These are phyloP conservation scores for Brassica cretica DNA, from an alignment of 345 rosid genomes.

Conservation along the genomic window DNA sequence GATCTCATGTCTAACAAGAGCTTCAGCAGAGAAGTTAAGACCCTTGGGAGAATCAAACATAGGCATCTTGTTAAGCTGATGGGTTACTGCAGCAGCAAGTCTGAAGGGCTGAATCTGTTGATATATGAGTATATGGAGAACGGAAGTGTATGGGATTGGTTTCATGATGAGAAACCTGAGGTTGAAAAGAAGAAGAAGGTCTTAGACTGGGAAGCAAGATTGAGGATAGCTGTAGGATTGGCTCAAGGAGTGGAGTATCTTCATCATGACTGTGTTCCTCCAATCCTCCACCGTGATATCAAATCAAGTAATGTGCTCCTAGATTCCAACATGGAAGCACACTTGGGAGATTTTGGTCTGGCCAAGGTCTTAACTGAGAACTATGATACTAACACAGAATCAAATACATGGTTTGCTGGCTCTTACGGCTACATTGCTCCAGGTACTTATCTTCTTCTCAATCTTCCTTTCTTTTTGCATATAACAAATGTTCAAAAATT, in stretches of 20 bases:
- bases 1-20: conserved; percentile 76
- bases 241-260: conserved; percentile 93
- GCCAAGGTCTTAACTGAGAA: conserved; percentile 69
- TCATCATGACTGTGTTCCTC: conserved; percentile 91
- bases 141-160: conserved; percentile 96
- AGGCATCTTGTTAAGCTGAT: conserved; percentile 83
- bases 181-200: conserved; percentile 48
- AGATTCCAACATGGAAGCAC: conserved; percentile 88
- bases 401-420: conserved; percentile 80
- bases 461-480: not conserved
- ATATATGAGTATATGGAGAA: conserved; percentile 94
- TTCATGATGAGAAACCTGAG: conserved; percentile 50
- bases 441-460: conserved; percentile 45
- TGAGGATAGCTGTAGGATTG: conserved; percentile 77
- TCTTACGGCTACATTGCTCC: conserved; percentile 96
- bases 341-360: conserved; percentile 90
- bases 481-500: not conserved
- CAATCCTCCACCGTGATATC: conserved; percentile 83
- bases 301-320: conserved; percentile 85
- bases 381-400: conserved; percentile 61
- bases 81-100: conserved; percentile 75
- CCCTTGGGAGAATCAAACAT: conserved; percentile 79
- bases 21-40: conserved; percentile 80
- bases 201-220: conserved; percentile 85
- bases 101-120: conserved; percentile 70